Percentiles rank a stretch among this genome's conserved stretches.
phyloP scores from a whole-genome alignment of 768 basidiomycete species.

The Panaeolus papilionaceus region DNA sequence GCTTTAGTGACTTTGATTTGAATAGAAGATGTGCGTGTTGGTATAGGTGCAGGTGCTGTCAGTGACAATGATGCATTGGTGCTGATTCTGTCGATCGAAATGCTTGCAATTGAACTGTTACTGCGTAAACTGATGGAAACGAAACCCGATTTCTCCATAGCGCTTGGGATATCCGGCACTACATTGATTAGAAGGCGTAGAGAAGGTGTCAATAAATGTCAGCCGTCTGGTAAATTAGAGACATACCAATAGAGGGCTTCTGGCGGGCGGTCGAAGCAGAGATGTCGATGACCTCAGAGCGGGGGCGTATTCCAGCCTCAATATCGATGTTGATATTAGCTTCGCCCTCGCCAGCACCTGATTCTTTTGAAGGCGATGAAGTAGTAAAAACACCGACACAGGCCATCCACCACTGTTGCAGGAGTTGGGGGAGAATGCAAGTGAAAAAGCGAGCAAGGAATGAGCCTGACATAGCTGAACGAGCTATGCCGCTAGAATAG shows the following conservation, averaged over 20 bases:
- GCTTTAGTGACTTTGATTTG: slow-evolving; percentile 8
- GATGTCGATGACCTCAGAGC: not conserved
- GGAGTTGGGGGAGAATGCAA: not conserved
- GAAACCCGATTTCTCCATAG: not conserved
- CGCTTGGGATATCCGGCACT: not conserved
- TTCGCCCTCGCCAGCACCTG: not conserved
- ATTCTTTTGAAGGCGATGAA: not conserved
- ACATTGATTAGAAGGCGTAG: not conserved
- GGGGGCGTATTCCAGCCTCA: slow-evolving; percentile 5
- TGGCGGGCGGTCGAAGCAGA: not conserved
- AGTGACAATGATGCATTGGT: not conserved
- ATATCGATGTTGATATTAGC: not conserved
- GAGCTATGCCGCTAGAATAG: not conserved
- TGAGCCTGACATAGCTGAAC: not conserved
- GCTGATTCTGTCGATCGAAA: not conserved
- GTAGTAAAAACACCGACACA: slow-evolving; percentile 4
- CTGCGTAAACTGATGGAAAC: not conserved
- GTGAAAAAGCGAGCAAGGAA: not conserved
- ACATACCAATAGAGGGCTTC: not conserved
- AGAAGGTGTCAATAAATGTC: not conserved
- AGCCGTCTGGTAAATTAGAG: not conserved
- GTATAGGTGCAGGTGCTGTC: not conserved
- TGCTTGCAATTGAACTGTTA: not conserved
- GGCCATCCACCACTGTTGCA: slow-evolving; percentile 7
- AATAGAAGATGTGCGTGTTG: not conserved